These are phyloP conservation scores for Fragaria ananassa DNA, from an alignment of 306 rosid species.

Conservation along the genomic window DNA sequence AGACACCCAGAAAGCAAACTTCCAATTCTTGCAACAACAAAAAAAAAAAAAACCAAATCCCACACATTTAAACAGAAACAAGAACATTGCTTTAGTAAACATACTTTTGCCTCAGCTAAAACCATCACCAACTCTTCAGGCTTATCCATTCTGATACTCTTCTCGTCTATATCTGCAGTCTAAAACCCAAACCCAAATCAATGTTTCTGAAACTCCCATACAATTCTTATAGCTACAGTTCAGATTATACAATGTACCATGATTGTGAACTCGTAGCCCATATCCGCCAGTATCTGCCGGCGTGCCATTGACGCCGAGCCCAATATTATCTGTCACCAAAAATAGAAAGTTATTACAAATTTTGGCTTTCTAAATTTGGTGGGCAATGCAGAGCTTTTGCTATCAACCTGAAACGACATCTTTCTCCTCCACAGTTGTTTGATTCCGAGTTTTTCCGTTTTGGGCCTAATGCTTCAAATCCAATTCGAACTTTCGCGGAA, in stretches of 20 bases:
- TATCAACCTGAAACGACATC: conserved; percentile 31
- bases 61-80: neutral
- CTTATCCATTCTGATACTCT: conserved; percentile 62
- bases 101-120: conserved; percentile 87
- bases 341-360: neutral
- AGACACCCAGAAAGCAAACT: neutral
- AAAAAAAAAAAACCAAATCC: neutral
- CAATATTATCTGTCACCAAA: conserved; percentile 57
- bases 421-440: neutral
- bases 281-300: conserved; percentile 61
- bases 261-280: conserved; percentile 76
- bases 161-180: conserved; percentile 92
- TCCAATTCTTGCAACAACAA: neutral
- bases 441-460: neutral
- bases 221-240: neutral
- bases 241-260: conserved; percentile 40
- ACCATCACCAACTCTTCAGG: conserved; percentile 78
- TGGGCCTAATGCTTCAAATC: neutral
- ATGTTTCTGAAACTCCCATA: conserved; percentile 14
- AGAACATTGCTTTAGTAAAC: neutral
- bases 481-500: neutral
- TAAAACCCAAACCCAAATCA: conserved; percentile 31
- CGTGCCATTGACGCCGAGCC: conserved; percentile 93
- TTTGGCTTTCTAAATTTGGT: neutral
- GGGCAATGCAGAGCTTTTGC: neutral